Percentiles rank a stretch among this genome's conserved stretches.
These are phyloP conservation scores for Globisporangium spinosum DNA, from an alignment of 352 stramenopile species.

Conservation along the genomic window DNA sequence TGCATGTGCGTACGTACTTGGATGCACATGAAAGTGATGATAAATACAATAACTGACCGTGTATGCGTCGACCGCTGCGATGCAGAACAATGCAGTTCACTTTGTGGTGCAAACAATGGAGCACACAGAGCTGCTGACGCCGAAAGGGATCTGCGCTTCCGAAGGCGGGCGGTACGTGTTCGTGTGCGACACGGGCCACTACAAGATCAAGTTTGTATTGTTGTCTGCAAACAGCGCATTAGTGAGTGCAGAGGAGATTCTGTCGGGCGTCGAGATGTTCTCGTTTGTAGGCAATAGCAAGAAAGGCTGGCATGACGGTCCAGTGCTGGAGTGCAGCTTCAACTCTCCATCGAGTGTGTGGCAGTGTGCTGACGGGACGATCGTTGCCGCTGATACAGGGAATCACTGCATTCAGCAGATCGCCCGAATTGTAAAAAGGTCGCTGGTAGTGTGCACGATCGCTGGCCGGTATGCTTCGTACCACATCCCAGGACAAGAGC, in stretches of 20 bases:
- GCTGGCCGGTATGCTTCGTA: slow-evolving; percentile 24
- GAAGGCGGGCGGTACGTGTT: slow-evolving; percentile 41
- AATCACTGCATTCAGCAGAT: slow-evolving; percentile 59
- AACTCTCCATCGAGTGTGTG: slow-evolving; percentile 38
- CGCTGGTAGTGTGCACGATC: slow-evolving; percentile 35
- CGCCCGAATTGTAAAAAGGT: slow-evolving; percentile 19
- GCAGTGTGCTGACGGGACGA: slow-evolving; percentile 32
- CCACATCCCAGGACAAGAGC: slow-evolving; percentile 1
- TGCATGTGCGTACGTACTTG: slow-evolving; percentile 20
- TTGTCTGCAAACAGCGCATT: slow-evolving; percentile 29
- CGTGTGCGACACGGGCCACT: slow-evolving; percentile 52
- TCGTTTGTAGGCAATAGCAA: slow-evolving; percentile 40
- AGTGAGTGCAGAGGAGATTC: slow-evolving; percentile 5
- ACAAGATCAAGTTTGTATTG: slow-evolving; percentile 46
- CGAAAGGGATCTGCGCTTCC: slow-evolving; percentile 41
- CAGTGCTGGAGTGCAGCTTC: slow-evolving; percentile 36
- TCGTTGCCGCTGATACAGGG: slow-evolving; percentile 44
- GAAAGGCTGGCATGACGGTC: slow-evolving; percentile 40
- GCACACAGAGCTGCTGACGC: slow-evolving; percentile 34
- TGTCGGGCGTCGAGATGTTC: slow-evolving; percentile 35
- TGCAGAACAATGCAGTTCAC: slow-evolving; percentile 41
- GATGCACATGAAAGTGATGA: background rate
- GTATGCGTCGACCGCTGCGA: background rate
- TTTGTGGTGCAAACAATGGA: slow-evolving; percentile 29
- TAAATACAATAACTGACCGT: background rate